phyloP scores from a whole-genome alignment of 83 land plant species.

The Thuja plicata region DNA sequence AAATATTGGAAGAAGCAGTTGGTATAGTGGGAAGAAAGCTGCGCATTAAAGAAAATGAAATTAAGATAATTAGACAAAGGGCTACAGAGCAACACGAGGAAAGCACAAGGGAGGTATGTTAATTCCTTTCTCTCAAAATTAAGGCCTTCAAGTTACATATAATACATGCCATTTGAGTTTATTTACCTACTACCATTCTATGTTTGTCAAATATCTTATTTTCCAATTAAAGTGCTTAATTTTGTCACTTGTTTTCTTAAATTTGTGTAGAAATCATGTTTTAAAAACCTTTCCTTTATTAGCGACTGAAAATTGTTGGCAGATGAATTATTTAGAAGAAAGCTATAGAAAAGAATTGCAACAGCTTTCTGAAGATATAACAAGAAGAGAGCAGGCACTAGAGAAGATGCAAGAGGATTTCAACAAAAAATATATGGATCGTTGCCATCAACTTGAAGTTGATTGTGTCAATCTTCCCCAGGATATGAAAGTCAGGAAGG shows the following conservation, averaged over 20 bases:
- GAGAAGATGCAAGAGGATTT: constrained; percentile 45
- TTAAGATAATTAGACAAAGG: constrained; percentile 44
- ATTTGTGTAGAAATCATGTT: neutral
- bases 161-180: neutral
- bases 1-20: constrained; percentile 50
- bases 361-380: constrained; percentile 29
- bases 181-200: neutral
- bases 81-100: constrained; percentile 52
- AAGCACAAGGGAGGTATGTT: constrained; percentile 56
- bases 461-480: neutral
- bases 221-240: neutral
- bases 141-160: neutral
- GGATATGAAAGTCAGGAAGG: neutral
- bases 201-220: neutral
- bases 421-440: constrained; percentile 9
- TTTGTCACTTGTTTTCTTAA: neutral
- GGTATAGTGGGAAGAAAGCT: constrained; percentile 43
- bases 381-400: constrained; percentile 52
- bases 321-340: constrained; percentile 68
- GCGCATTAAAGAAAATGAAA: constrained; percentile 49
- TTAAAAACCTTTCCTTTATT: neutral
- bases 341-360: constrained; percentile 51
- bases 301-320: neutral
- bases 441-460: constrained; percentile 31
- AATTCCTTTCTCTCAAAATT: neutral